Base-by-base conservation (phyloP, 345 rosid genomes). In the Populus deltoides region DNA sequence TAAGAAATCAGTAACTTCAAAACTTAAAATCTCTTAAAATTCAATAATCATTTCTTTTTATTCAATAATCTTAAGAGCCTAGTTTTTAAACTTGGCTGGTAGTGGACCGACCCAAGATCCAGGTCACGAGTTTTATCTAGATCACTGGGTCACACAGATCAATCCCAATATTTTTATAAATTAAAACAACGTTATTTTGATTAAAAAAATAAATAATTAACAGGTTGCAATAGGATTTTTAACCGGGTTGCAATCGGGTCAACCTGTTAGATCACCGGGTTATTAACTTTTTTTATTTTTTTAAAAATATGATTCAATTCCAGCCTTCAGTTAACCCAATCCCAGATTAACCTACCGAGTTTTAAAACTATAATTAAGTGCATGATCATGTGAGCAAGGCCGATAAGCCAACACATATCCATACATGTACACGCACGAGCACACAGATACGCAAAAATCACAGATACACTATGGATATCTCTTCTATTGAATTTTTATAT, bases 51-150 rank as follows among this genome's bases (percentile, higher is more conserved):
- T 20, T 20, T 53, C 2, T 2, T 53, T 33, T 33, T 5, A 33
- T 33, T 33, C 36, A 31, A 31, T 31, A 31, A 31, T 31, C 33
- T 3, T 31, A 31, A 31, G 0, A 31, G 33, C 0, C 0, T 0
- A 31, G 33, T 31, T 31, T 31, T 31, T 31, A 31, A 31, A 31
- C 33, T 31, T 2, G 3, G 3, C 33, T 0, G 33, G 0, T 31
- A 31, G 3, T 2, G 3, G 2, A 3, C 2, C 33, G 3, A 0
- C 0, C 0, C 0, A 31, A 31, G 0, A 31, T 2, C 2, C 0
- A 31, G 33, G 3, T 31, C 3, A 31, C 0, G 3, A 31, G 4
- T 31, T 31, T 31, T 31, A 4, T 0, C 3, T 31, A 0, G 2
- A 31, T 31, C 33, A 31, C 0, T 0, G 0, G 3, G 2, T 31